Evolutionary conservation across 176 grass and related monocot species (phyloP).

Genomic region (Coix lacrymajobi): DNA sequence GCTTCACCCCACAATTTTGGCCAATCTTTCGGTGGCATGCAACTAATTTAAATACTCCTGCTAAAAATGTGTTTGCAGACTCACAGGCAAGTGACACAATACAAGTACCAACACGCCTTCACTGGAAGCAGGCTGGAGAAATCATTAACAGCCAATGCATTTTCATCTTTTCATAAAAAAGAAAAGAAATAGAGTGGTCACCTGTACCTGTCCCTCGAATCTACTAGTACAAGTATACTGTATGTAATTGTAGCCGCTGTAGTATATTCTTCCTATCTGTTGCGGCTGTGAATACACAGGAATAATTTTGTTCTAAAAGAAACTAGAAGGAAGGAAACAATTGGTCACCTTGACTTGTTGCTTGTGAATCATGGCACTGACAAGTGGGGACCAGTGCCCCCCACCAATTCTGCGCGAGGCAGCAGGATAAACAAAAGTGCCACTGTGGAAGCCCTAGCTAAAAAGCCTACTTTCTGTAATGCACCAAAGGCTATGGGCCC

Average conservation of each 20-base stretch:
- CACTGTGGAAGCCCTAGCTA: constrained; percentile 27
- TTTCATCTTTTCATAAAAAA: not conserved
- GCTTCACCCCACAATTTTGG: not conserved
- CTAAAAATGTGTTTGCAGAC: not conserved
- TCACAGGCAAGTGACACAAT: not conserved
- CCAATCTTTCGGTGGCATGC: constrained; percentile 10
- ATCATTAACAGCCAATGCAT: constrained; percentile 15
- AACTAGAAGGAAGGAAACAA: not conserved
- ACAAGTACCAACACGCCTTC: constrained; percentile 31
- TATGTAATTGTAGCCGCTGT: not conserved
- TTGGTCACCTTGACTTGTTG: not conserved
- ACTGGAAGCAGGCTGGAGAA: constrained; percentile 9
- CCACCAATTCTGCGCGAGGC: constrained; percentile 23
- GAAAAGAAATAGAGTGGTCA: not conserved
- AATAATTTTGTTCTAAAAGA: not conserved
- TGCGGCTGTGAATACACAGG: not conserved
- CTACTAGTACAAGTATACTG: no score
- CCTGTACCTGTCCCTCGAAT: not conserved
- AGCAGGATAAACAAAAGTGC: constrained; percentile 22
- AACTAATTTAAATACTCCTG: not conserved
- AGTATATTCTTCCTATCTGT: not conserved
- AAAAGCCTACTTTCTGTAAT: constrained; percentile 64
- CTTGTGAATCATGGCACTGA: not conserved
- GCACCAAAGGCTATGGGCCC: constrained; percentile 28
- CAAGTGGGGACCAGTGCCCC: constrained; percentile 21